Evolutionary conservation across 306 rosid genomes (phyloP).

Genomic region (Cyamopsis tetragonoloba): DNA sequence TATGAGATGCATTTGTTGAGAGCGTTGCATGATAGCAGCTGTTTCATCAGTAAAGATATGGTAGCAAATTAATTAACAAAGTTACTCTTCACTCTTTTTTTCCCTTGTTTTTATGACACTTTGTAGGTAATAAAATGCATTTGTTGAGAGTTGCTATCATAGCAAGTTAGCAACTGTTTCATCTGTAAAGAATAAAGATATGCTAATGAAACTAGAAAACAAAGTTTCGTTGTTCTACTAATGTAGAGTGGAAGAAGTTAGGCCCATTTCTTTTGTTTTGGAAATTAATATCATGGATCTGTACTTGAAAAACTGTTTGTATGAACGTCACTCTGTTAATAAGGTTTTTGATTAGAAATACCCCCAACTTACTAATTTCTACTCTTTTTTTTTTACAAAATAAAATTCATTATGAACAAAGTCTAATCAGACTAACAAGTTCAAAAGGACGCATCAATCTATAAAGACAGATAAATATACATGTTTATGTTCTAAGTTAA

Average conservation of each 20-base stretch:
- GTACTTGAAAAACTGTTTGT: not conserved
- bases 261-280: not conserved
- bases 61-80: conserved; percentile 21
- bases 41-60: conserved; percentile 34
- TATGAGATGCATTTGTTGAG: conserved; percentile 26
- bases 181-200: conserved; percentile 36
- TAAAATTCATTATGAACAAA: not conserved
- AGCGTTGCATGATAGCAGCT: conserved; percentile 25
- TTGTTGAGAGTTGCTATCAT: conserved; percentile 31
- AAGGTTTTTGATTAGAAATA: too few relatives aligned
- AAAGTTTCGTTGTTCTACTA: not conserved
- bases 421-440: not conserved
- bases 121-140: conserved; percentile 18
- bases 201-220: conserved; percentile 21
- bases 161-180: conserved; percentile 21
- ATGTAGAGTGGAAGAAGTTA: not conserved
- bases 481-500: not conserved
- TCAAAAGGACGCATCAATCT: not conserved
- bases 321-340: too few relatives aligned
- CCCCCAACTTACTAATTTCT: too few relatives aligned
- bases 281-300: not conserved
- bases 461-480: not conserved
- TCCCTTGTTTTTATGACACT: not conserved
- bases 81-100: not conserved
- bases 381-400: too few relatives aligned